Conservation (phyloP, 106 monocot genomes). For the Dioscorea alata region DNA sequence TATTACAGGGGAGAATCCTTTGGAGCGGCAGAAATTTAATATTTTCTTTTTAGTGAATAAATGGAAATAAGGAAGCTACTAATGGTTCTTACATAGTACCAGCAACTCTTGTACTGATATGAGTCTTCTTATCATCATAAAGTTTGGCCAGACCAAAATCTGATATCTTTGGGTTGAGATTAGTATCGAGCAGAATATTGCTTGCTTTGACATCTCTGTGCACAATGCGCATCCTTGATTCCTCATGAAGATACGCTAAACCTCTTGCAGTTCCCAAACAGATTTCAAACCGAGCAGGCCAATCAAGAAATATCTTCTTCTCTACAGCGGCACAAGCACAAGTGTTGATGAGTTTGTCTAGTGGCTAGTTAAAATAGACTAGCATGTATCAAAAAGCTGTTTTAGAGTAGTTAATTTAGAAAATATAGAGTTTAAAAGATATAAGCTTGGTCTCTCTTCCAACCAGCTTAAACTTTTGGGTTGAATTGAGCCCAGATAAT, state of each 20-base stretch:
- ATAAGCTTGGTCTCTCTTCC: too few species aligned
- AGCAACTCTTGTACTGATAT: constrained; percentile 88
- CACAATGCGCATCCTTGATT: constrained; percentile 62
- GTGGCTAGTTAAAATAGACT: too few species aligned
- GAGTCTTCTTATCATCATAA: constrained; percentile 80
- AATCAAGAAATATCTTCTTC: constrained; percentile 40
- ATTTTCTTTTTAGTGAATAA: too few species aligned
- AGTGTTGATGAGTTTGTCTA: too few species aligned
- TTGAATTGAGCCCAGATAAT: too few species aligned
- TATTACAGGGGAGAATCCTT: too few species aligned
- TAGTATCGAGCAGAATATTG: constrained; percentile 67
- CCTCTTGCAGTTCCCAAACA: constrained; percentile 72
- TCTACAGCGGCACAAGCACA: not conserved
- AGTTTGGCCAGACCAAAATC: constrained; percentile 90
- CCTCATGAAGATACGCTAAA: constrained; percentile 80
- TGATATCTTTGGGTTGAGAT: constrained; percentile 73
- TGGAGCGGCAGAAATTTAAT: too few species aligned
- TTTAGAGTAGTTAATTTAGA: too few species aligned
- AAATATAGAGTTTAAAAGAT: too few species aligned
- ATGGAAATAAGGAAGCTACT: too few species aligned
- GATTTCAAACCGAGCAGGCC: constrained; percentile 71
- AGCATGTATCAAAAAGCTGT: too few species aligned
- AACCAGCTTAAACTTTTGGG: too few species aligned
- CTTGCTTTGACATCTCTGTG: constrained; percentile 82
- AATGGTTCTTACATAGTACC: constrained; percentile 69